A percentile compares a stretch with the other conserved stretches of the same genome.
Evolutionary conservation across 2,329 filamentous ascomycete species (phyloP).

Genomic region (Penicillium sp.): DNA sequence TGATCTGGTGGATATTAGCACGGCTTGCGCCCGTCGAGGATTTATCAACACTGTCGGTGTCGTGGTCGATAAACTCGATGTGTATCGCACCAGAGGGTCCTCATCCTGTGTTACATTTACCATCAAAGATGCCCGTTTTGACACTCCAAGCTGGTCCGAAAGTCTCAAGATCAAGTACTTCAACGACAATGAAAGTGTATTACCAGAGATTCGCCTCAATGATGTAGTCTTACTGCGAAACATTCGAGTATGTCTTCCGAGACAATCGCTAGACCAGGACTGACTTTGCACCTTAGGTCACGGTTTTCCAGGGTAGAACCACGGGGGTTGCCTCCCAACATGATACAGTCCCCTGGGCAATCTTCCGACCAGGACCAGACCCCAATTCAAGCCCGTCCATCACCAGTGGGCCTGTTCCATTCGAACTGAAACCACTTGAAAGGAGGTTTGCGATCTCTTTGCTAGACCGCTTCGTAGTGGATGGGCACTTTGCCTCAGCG

Average conservation of each 20-base stretch:
- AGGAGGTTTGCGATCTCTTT: constrained; percentile 28
- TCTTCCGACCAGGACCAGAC: constrained; percentile 32
- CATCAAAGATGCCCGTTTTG: constrained; percentile 57
- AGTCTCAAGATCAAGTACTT: constrained; percentile 61
- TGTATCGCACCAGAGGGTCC: constrained; percentile 50
- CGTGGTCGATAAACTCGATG: constrained; percentile 62
- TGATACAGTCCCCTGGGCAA: constrained; percentile 32
- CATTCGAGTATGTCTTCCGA: constrained; percentile 50
- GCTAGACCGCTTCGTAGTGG: constrained; percentile 17
- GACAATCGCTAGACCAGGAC: constrained; percentile 10
- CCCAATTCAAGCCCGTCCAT: constrained; percentile 19
- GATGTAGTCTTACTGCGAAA: constrained; percentile 65
- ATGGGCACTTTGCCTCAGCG: not conserved
- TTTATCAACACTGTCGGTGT: constrained; percentile 66
- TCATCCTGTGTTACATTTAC: constrained; percentile 63
- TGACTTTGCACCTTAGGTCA: constrained; percentile 17
- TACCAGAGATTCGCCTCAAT: constrained; percentile 50
- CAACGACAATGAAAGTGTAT: constrained; percentile 39
- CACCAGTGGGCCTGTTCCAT: constrained; percentile 28
- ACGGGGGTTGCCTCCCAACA: constrained; percentile 29
- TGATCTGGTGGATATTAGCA: constrained; percentile 49
- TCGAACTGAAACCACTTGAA: constrained; percentile 28
- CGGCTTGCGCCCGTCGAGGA: constrained; percentile 38
- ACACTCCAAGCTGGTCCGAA: constrained; percentile 39
- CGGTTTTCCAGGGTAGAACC: constrained; percentile 16